Percentiles rank a stretch among this genome's conserved stretches.
Evolutionary conservation across 345 rosid species (phyloP).

Genomic region (Rhizophora apiculata): DNA sequence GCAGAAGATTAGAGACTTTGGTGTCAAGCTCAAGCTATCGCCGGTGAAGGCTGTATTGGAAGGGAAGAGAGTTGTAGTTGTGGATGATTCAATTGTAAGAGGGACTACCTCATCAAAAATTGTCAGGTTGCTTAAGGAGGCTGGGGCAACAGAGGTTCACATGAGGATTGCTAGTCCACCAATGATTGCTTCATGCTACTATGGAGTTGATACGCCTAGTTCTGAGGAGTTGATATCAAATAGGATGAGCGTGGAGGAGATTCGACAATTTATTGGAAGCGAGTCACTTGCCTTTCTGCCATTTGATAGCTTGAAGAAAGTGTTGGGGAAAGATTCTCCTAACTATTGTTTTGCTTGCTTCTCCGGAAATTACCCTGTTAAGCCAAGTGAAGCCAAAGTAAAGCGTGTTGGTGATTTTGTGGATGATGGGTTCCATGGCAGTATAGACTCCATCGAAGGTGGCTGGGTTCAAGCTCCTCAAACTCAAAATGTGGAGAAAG

Average conservation of each 20-base stretch:
- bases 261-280: conserved; percentile 64
- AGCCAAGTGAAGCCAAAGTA: conserved; percentile 72
- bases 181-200: conserved; percentile 78
- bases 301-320: conserved; percentile 57
- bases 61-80: conserved; percentile 91
- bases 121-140: conserved; percentile 74
- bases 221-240: conserved; percentile 88
- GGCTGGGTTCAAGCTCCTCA: conserved; percentile 69
- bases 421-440: conserved; percentile 83
- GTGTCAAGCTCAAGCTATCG: conserved; percentile 91
- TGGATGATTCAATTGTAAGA: conserved; percentile 94
- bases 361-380: conserved; percentile 85
- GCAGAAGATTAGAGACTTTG: conserved; percentile 92
- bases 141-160: conserved; percentile 95
- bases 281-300: conserved; percentile 88
- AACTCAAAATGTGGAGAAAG: conserved; percentile 18
- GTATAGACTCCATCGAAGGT: conserved; percentile 60
- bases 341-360: conserved; percentile 92
- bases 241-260: conserved; percentile 76
- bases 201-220: conserved; percentile 98
- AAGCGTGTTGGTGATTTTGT: conserved; percentile 80
- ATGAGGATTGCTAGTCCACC: conserved; percentile 99
- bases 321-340: conserved; percentile 49
- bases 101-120: conserved; percentile 94
- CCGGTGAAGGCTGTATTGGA: conserved; percentile 84